Conservation (phyloP, 495 filamentous ascomycete species). For the Patellaria atrata region DNA sequence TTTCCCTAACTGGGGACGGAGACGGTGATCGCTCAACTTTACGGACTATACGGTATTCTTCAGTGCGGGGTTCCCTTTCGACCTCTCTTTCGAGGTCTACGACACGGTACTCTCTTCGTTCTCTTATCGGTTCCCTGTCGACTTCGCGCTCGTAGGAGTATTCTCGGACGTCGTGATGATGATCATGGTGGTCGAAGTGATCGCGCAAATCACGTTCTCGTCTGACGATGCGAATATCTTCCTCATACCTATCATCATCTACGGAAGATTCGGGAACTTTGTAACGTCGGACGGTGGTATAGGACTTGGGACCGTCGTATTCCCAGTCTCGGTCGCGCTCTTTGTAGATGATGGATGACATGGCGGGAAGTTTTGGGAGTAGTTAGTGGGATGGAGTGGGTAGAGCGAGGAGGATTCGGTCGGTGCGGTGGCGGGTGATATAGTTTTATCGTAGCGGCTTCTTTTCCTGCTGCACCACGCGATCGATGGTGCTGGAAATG, state of each 20-base stretch:
- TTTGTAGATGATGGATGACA: slow-evolving; percentile 18
- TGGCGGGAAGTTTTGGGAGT: slow-evolving; percentile 5
- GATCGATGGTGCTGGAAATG: no score
- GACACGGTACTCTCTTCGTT: slow-evolving; percentile 19
- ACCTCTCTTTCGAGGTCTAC: slow-evolving; percentile 24
- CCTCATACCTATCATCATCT: slow-evolving; percentile 20
- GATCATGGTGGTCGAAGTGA: neutral
- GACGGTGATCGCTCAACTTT: slow-evolving; percentile 20
- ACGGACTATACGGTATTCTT: slow-evolving; percentile 23
- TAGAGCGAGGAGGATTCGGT: no score
- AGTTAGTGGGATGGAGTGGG: neutral
- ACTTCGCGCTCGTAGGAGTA: slow-evolving; percentile 11
- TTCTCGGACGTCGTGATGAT: slow-evolving; percentile 10
- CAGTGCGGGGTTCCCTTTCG: slow-evolving; percentile 18
- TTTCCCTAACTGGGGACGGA: slow-evolving; percentile 18
- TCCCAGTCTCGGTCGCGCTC: slow-evolving; percentile 20
- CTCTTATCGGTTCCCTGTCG: slow-evolving; percentile 4
- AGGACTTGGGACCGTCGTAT: slow-evolving; percentile 16
- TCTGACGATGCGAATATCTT: slow-evolving; percentile 23
- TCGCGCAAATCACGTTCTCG: slow-evolving; percentile 17
- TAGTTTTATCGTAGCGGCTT: no score
- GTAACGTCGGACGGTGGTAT: slow-evolving; percentile 30
- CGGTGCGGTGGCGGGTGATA: no score
- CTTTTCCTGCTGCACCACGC: no score
- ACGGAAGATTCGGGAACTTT: slow-evolving; percentile 24